Conservation (phyloP, 768 basidiomycete species). For the Fibroporia radiculosa region DNA sequence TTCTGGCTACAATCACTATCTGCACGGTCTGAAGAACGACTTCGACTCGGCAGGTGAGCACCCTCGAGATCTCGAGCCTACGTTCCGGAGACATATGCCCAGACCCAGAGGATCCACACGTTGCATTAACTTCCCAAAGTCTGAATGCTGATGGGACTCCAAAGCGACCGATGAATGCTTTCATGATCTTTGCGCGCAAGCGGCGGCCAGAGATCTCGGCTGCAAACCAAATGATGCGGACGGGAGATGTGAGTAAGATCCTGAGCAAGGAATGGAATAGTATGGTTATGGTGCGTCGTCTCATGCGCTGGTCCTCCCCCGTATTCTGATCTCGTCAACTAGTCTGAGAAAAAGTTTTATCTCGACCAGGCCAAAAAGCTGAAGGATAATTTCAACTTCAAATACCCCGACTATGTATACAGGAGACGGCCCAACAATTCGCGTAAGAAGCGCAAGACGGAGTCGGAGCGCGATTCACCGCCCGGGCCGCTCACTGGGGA, state of each 20-base stretch:
- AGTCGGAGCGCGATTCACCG: constrained; percentile 23
- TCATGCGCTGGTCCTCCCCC: not conserved
- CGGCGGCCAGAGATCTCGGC: constrained; percentile 78
- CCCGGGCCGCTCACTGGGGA: constrained; percentile 26
- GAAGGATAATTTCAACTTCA: constrained; percentile 79
- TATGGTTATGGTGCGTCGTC: constrained; percentile 58
- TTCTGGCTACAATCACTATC: constrained; percentile 10
- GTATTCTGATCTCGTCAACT: not conserved
- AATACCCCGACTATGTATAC: constrained; percentile 88
- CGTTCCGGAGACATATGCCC: constrained; percentile 3
- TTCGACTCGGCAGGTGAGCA: constrained; percentile 12
- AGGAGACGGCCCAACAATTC: constrained; percentile 83
- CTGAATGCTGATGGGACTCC: constrained; percentile 84
- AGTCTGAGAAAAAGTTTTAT: constrained; percentile 84
- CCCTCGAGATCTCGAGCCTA: not conserved
- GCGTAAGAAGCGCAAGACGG: constrained; percentile 49
- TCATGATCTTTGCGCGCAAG: constrained; percentile 87
- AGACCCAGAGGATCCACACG: constrained; percentile 35
- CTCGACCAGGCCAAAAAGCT: constrained; percentile 79
- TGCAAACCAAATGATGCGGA: constrained; percentile 86
- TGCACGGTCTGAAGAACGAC: constrained; percentile 12
- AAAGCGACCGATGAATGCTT: constrained; percentile 89
- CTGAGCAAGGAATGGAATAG: constrained; percentile 80
- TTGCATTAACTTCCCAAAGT: constrained; percentile 63
- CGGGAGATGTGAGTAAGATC: constrained; percentile 85